Base-by-base conservation (phyloP, 2,329 filamentous ascomycete genomes). In the Diplodia corticola region DNA sequence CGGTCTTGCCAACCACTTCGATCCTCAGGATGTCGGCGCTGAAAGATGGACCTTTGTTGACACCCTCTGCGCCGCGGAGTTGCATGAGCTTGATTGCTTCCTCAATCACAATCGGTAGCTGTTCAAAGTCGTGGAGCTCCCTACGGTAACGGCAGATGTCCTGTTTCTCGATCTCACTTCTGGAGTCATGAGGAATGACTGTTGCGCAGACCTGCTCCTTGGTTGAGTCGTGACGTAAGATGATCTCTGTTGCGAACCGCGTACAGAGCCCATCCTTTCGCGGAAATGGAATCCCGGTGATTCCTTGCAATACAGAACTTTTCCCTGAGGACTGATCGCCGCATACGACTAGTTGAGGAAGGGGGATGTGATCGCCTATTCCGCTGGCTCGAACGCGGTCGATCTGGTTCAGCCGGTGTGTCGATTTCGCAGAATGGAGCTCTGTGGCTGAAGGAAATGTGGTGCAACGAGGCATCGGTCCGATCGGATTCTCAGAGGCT, bases 261-360 rank as follows among this genome's bases (percentile, higher is more conserved):
- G 74, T 76, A 53, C 74, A 75, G n/a, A 75, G 67, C 28, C 68
- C 71, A 54, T 74, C 73, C 26, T 73, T 72, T 26, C 48, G 63
- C 0, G 73, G 73, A 54, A 75, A 76, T 5, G 63, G 63, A 20
- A 76, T 51, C 6, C 71, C 70, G n/a, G 73, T 72, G n/a, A 76
- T 69, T 0, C 70, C 73, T 66, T 75, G 72, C 3, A 76, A 66
- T 2, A 76, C 73, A 1, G 73, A 75, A 53, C 72, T 73, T 60
- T 76, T 76, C 17, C 74, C 73, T 7, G 70, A 70, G 1, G 73
- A 75, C 53, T 76, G 73, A 51, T 75, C 73, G 30, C 73, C 74
- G 46, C 73, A 75, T 4, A 76, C 73, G 3, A 76, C 68, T 15
- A 75, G 24, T 51, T 75, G 73, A 12, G 73, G 73, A 3, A 75